Conservation (phyloP, 257 asterid genomes). For the Leptodermis oblonga region DNA sequence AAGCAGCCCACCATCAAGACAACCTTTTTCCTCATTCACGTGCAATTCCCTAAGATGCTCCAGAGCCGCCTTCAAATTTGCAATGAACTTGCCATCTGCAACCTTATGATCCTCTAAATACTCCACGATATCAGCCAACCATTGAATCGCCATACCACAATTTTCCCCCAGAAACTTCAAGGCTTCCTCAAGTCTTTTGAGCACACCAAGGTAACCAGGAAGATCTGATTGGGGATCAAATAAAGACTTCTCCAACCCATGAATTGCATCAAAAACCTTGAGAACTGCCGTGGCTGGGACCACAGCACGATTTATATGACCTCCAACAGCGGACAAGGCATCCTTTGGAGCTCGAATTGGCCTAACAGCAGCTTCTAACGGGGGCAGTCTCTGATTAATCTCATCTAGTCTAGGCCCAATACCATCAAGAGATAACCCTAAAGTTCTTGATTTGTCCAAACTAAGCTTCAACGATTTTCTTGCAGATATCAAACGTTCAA, state of each 20-base stretch:
- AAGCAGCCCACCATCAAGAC: slow-evolving; percentile 82
- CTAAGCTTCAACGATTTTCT: slow-evolving; percentile 56
- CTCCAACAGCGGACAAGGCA: slow-evolving; percentile 62
- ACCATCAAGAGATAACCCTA: slow-evolving; percentile 51
- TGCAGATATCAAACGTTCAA: slow-evolving; percentile 56
- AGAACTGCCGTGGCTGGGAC: slow-evolving; percentile 94
- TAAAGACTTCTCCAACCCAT: slow-evolving; percentile 74
- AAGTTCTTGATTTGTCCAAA: slow-evolving; percentile 60
- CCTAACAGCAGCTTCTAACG: slow-evolving; percentile 64
- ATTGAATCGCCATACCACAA: slow-evolving; percentile 81
- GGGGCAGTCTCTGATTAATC: slow-evolving; percentile 60
- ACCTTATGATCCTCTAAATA: slow-evolving; percentile 78
- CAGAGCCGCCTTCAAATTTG: slow-evolving; percentile 53
- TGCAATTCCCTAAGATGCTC: slow-evolving; percentile 47
- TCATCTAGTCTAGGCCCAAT: slow-evolving; percentile 64
- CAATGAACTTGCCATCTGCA: slow-evolving; percentile 61
- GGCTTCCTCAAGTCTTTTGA: slow-evolving; percentile 81
- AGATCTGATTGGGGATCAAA: slow-evolving; percentile 69
- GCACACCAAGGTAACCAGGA: slow-evolving; percentile 62
- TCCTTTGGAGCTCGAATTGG: slow-evolving; percentile 68
- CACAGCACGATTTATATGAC: slow-evolving; percentile 80
- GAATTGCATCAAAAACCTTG: slow-evolving; percentile 91
- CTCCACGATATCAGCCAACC: slow-evolving; percentile 87
- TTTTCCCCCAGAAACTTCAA: slow-evolving; percentile 64
- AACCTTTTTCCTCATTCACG: slow-evolving; percentile 52